Evolutionary conservation across 345 rosid species (phyloP).

Genomic region (Arabidopsis thaliana): TAIR10.1 NC_003070.9:362001-362500

Average conservation of each 20-base stretch:
- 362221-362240: conserved; percentile 49
- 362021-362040: conserved; percentile 48
- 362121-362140: conserved; percentile 55
- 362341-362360: conserved; percentile 65
- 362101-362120: conserved; percentile 66
- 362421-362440: conserved; percentile 70
- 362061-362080: conserved; percentile 71
- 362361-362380: conserved; percentile 74
- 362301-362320: conserved; percentile 76
- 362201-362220: conserved; percentile 70
- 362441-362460: conserved; percentile 80
- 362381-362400: conserved; percentile 73
- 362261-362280: conserved; percentile 78
- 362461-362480: conserved; percentile 71
- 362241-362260: conserved; percentile 78
- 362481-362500: conserved; percentile 71
- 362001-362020: conserved; percentile 41
- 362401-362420: conserved; percentile 74
- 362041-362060: conserved; percentile 64
- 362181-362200: conserved; percentile 83
- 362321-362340: conserved; percentile 64
- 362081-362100: conserved; percentile 73
- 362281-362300: conserved; percentile 82
- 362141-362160: conserved; percentile 66
- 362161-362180: conserved; percentile 71